Percentiles rank a stretch among this genome's conserved stretches.
Conservation (phyloP, 2,329 filamentous ascomycete genomes). For the Aureobasidium vineae region DNA sequence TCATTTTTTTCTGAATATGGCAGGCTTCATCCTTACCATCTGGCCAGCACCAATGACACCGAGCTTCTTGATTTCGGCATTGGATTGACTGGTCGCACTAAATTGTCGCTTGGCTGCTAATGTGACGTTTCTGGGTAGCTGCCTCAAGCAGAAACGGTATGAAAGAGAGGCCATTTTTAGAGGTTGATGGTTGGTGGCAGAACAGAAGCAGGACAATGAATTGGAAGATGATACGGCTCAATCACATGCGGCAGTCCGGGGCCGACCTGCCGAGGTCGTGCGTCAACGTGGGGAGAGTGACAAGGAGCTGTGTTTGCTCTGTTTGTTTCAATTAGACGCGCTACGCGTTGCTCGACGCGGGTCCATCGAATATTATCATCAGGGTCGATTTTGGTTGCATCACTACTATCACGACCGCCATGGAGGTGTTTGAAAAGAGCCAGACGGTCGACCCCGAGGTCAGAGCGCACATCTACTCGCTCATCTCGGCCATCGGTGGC, state of each 20-base stretch:
- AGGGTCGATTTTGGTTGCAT: not conserved
- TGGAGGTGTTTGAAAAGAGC: constrained; percentile 36
- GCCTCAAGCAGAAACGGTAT: not conserved
- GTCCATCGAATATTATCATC: not conserved
- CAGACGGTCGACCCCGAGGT: constrained; percentile 78
- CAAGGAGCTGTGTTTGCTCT: constrained; percentile 2
- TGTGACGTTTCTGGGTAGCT: not conserved
- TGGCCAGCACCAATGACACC: constrained; percentile 94
- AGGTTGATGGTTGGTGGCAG: not conserved
- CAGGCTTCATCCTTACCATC: constrained; percentile 61
- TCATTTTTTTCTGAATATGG: constrained; percentile 20
- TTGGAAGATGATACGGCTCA: not conserved
- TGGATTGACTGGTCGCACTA: constrained; percentile 57
- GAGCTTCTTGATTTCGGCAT: constrained; percentile 69
- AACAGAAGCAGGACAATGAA: not conserved
- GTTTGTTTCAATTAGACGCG: constrained; percentile 22
- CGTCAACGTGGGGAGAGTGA: not conserved
- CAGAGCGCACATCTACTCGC: constrained; percentile 86
- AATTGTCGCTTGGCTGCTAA: constrained; percentile 47
- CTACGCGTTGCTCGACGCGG: constrained; percentile 10
- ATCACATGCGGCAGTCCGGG: constrained; percentile 12
- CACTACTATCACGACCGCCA: constrained; percentile 20
- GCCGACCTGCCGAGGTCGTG: constrained; percentile 19
- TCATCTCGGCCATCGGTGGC: constrained; percentile 91
- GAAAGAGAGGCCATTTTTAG: not conserved